Base-by-base conservation (phyloP, 208 protist genomes). In the Acanthamoeba triangularis region DNA sequence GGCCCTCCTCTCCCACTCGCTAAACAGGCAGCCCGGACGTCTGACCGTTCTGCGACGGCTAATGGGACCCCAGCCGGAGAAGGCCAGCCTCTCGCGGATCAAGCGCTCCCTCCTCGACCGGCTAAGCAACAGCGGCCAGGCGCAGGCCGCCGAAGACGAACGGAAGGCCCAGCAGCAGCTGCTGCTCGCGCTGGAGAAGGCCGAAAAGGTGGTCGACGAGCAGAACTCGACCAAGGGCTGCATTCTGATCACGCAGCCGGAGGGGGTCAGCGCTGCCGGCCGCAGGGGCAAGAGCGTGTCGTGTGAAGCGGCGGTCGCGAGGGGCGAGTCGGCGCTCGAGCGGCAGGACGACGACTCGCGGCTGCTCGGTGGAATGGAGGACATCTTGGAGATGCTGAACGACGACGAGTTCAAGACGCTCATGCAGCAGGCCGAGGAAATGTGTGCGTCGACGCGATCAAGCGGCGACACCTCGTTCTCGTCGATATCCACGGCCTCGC, bases 381-480 rank as follows among this genome's bases (percentile, higher is more conserved):
- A 84, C 2, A 84, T 84, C 25, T 52, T 84, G 25, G 76, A 84
- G 25, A 84, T 84, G 76, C 76, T 84, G 13, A 56, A 84, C 76
- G 76, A 84, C 16, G 76, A 84, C 20, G 76, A 84, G 25, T 84
- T 84, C 41, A 54, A 30, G 41, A 54, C 20, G 37, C 76, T 84
- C 47, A 84, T 84, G 44, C 76, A 84, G 33, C 76, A 84, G 28
- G 41, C 76, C 28, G 76, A 84, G 25, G 76, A 80, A 14, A 84
- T 84, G 37, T 84, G 47, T 56, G 76, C 76, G 30, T 41, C 67
- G 67, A 30, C 67, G 33, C 67, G 67, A 41, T 41, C 67, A 3
- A 74, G 67, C 33, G 67, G 76, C 16, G 41, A 84, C 28, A 56
- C 76, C 7, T 30, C 76, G 25, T 84, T 84, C 47, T 84, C 76